These are phyloP conservation scores for Fusarium robinianum DNA, from an alignment of 2,329 filamentous ascomycete genomes.

Conservation along the genomic window DNA sequence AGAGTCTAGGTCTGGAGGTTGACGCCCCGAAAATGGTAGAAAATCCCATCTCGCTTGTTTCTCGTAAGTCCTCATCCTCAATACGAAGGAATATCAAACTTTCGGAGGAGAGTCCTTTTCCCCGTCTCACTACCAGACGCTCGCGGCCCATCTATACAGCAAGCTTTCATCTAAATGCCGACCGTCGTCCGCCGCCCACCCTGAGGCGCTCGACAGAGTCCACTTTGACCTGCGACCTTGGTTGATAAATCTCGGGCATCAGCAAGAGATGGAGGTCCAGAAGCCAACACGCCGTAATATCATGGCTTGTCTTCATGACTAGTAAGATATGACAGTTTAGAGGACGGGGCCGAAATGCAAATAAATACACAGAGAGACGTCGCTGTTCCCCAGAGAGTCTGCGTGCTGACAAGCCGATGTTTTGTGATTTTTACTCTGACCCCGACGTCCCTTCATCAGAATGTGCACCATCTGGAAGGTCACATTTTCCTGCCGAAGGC, in stretches of 20 bases:
- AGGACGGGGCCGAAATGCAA: not conserved
- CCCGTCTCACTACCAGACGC: too few species aligned
- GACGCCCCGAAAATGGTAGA: too few species aligned
- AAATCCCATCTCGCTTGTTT: too few species aligned
- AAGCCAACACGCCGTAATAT: not conserved
- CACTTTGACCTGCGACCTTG: too few species aligned
- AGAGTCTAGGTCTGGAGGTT: too few species aligned
- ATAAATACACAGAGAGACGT: conserved; percentile 2
- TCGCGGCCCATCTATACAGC: too few species aligned
- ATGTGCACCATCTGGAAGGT: conserved; percentile 16
- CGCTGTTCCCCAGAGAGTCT: not conserved
- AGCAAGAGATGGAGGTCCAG: not conserved
- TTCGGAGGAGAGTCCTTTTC: too few species aligned
- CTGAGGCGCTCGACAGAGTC: too few species aligned
- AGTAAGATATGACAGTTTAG: not conserved
- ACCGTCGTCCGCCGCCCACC: too few species aligned
- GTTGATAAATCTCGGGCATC: not conserved
- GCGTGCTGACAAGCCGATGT: not conserved
- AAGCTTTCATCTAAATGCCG: too few species aligned
- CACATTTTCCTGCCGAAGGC: conserved; percentile 9
- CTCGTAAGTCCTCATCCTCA: too few species aligned
- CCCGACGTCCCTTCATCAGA: not conserved
- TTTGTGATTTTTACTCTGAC: conserved; percentile 1
- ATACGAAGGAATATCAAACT: too few species aligned
- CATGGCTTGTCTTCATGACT: not conserved